phyloP scores from a whole-genome alignment of 208 protist genomes.

The Leishmania guyanensis region DNA sequence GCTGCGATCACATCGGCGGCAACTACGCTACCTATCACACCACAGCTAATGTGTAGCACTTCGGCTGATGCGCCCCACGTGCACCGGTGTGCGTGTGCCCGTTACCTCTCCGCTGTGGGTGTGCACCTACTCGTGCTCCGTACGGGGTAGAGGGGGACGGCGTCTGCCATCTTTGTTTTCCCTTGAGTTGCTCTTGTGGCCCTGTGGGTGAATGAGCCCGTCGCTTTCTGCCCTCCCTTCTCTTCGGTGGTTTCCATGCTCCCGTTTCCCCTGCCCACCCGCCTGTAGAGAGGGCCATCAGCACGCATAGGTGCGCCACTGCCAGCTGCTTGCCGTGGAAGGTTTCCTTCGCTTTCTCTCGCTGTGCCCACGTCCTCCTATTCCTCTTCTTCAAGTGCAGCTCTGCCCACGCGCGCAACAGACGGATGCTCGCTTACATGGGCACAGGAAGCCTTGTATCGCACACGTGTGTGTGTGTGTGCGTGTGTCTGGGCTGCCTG shows the following conservation, averaged over 20 bases:
- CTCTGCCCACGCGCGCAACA: too few relatives aligned
- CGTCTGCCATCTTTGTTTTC: neutral
- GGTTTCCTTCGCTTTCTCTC: neutral
- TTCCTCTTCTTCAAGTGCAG: neutral
- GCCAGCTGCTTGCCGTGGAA: neutral
- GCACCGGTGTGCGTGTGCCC: neutral
- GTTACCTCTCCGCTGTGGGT: neutral
- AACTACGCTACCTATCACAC: constrained; percentile 87
- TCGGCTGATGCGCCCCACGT: neutral
- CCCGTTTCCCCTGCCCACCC: neutral
- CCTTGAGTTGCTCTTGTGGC: neutral
- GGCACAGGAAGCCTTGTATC: too few relatives aligned
- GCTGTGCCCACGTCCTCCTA: neutral
- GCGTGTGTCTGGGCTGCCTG: neutral
- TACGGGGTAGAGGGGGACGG: neutral
- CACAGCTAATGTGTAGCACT: constrained; percentile 18
- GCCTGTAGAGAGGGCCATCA: too few relatives aligned
- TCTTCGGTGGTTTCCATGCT: neutral
- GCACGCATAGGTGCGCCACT: neutral
- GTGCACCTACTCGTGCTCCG: neutral
- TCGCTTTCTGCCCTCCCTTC: neutral
- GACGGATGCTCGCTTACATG: too few relatives aligned
- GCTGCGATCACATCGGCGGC: constrained; percentile 89
- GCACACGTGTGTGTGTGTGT: neutral
- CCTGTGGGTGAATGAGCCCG: neutral